Evolutionary conservation across 257 asterid species (phyloP), one percentile per base, ranked within the genome.

Genomic region (Striga asiatica): DNA sequence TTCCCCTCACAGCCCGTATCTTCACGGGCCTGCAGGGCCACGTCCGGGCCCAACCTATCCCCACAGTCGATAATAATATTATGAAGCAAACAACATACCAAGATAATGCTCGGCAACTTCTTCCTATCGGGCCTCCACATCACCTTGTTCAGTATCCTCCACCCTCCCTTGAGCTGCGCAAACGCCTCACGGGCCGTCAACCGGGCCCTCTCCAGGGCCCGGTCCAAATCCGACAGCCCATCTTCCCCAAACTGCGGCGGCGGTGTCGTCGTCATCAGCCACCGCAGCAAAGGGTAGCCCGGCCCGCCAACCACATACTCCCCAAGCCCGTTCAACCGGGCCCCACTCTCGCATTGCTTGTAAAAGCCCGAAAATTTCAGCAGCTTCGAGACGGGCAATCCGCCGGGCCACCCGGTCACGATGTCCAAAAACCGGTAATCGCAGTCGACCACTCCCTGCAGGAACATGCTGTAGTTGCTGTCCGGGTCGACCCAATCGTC

Each of bases 381-480:
- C 2, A 88, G 76, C 58, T 88, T 71, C 0, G 95, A 84, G 24
- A 80, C 53, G 3, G 94, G 85, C 97, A 92, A 84, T 1, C 97
- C 95, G 19, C 99, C 97, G 0, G 99, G 99, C 99, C 97, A 92
- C 4, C 99, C 99, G 0, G 95, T 88, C 52, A 82, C 91, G 11
- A 92, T 75, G 42, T 92, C 97, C 0, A 88, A 64, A 67, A 92
- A 92, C 2, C 97, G 68, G 68, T 56, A 62, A 63, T 92, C 79
- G 6, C 51, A 66, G 55, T 92, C 97, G 11, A 84, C 95, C 1
- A 92, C 70, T 1, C 97, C 98, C 60, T 92, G 97, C 43, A 92
- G 78, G 31, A 82, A 81, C 97, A 92, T 92, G 57, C 98, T 88
- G 71, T 84, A 92, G 42, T 88, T 92, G 17, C 76, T 88, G 49